Conservation (phyloP, 1,139 yeast species). For the Debaryomyces udenii region DNA sequence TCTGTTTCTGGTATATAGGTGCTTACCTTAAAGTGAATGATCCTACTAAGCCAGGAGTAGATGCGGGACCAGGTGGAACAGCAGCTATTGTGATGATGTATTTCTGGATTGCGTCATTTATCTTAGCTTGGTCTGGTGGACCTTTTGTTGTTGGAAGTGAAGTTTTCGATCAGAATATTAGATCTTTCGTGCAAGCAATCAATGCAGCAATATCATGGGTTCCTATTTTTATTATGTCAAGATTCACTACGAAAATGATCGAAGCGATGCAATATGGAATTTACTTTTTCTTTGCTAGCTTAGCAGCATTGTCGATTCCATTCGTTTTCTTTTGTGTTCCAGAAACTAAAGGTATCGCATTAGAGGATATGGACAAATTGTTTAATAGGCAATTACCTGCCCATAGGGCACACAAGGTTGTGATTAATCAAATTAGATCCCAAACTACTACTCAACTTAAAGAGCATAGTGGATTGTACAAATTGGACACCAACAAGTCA, state of each 20-base stretch:
- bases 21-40: constrained; percentile 42
- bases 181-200: constrained; percentile 47
- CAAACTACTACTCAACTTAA: constrained; percentile 13
- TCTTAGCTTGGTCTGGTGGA: constrained; percentile 49
- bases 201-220: constrained; percentile 49
- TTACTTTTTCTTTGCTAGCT: constrained; percentile 43
- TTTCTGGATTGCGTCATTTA: constrained; percentile 47
- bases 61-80: constrained; percentile 46
- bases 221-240: constrained; percentile 44
- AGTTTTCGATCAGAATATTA: constrained; percentile 44
- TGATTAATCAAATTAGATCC: constrained; percentile 24
- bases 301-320: constrained; percentile 36
- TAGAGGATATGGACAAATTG: constrained; percentile 49
- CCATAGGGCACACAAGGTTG: constrained; percentile 31
- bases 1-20: constrained; percentile 50
- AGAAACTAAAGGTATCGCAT: constrained; percentile 45
- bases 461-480: constrained; percentile 19
- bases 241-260: constrained; percentile 43
- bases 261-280: constrained; percentile 42
- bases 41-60: constrained; percentile 38
- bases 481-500: constrained; percentile 22
- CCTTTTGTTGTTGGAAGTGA: constrained; percentile 49
- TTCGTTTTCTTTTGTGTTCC: constrained; percentile 42
- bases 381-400: constrained; percentile 34
- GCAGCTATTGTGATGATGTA: constrained; percentile 50